Conservation (phyloP, 2,329 filamentous ascomycete genomes). For the Zasmidium cellare region DNA sequence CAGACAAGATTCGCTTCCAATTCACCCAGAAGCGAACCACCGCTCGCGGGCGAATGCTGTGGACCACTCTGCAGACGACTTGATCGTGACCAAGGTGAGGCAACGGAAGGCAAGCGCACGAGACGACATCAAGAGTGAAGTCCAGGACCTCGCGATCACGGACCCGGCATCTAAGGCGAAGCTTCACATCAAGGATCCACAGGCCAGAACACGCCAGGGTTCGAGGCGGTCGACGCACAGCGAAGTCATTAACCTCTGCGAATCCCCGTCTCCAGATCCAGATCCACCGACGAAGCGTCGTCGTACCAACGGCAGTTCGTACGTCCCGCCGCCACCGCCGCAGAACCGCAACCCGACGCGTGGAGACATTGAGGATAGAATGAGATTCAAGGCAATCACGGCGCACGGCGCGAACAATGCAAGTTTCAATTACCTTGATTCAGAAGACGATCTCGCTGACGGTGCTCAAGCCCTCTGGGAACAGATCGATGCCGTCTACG, state of each 20-base stretch:
- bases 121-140: constrained; percentile 5
- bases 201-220: neutral
- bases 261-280: neutral
- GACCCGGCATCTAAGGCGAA: neutral
- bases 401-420: constrained; percentile 14
- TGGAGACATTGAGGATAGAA: constrained; percentile 8
- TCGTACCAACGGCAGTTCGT: neutral
- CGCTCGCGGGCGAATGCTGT: neutral
- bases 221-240: no score
- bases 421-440: constrained; percentile 12
- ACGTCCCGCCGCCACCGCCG: neutral
- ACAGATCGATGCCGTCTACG: constrained; percentile 13
- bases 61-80: neutral
- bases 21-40: neutral
- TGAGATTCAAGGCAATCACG: constrained; percentile 24
- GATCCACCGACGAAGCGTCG: neutral
- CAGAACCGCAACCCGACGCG: neutral
- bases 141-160: neutral
- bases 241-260: neutral
- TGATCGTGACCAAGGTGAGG: neutral
- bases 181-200: neutral
- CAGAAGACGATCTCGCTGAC: constrained; percentile 13
- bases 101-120: neutral
- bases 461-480: constrained; percentile 24
- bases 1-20: no score